Evolutionary conservation across 75 land plant species (phyloP), one percentile per base, ranked within the genome.

Genomic region (Ceratopteris richardii): DNA sequence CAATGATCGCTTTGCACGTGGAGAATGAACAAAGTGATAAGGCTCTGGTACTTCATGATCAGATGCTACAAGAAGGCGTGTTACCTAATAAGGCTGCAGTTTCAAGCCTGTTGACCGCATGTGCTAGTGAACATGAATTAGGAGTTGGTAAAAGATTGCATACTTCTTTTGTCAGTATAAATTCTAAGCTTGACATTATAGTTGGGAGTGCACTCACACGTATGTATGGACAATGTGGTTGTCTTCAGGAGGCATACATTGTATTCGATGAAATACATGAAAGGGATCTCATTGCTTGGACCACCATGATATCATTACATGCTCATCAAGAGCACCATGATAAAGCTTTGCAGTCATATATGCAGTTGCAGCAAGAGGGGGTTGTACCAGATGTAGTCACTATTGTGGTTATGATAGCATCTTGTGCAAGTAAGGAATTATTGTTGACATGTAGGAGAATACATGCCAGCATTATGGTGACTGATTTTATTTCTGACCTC

Each of bases 211-310:
- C 58, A 2, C 21, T 63, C 2, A 20, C 53, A 13, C 23, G 53
- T 1, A 52, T 64, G 57, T 64, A 64, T 52, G 40, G 19, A 11
- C 52, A 64, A 7, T 51, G 59, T 64, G 66, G 66, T 6, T 18
- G 41, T 21, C 17, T 64, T 0, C 1, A 24, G 12, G 66, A 53
- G 11, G 59, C 37, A 17, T 12, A 39, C 21, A 19, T 20, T 20
- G 59, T 64, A 0, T 64, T 29, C 53, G 60, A 64, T 30, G 6
- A 54, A 36, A 64, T 52, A 30, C 36, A 13, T 5, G 40, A 11
- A 2, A 23, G 7, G 37, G 59, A 64, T 37, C 21, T 51, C 1
- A 48, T 63, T 29, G 25, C 60, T 23, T 66, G 67, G 62, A 66
- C 33, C 44, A 18, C 44, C 24, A 56, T 66, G 28, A 54, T 66